Evolutionary conservation across 176 grass and related monocot genomes (phyloP).

Genomic region (Luzula sylvatica): DNA sequence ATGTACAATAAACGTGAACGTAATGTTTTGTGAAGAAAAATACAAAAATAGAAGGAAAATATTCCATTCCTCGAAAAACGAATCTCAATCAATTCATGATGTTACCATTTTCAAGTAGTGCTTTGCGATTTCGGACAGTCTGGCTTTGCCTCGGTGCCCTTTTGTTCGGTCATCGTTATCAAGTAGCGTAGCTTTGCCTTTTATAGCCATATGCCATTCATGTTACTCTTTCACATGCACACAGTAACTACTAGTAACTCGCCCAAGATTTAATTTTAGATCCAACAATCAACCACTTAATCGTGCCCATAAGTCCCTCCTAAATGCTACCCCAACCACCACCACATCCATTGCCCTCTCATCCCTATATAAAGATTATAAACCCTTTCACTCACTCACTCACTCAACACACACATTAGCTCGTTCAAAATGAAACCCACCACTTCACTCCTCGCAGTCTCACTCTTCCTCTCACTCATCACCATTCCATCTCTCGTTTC

Average conservation of each 20-base stretch:
- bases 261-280: neutral
- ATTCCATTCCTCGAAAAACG: no score
- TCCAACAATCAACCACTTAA: neutral
- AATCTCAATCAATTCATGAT: no score
- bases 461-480: neutral
- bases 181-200: no score
- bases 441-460: neutral
- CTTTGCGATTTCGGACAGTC: no score
- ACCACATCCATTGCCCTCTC: neutral
- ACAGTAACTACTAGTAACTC: constrained; percentile 7
- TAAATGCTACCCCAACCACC: constrained; percentile 12
- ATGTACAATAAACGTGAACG: no score
- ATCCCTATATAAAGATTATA: constrained; percentile 8
- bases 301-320: constrained; percentile 4
- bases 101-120: no score
- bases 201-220: no score
- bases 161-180: no score
- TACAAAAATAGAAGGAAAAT: no score
- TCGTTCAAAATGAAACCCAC: neutral
- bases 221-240: constrained; percentile 18
- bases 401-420: neutral
- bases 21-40: no score
- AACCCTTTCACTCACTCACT: constrained; percentile 1
- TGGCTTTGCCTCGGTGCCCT: no score
- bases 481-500: neutral